phyloP scores from a whole-genome alignment of 345 rosid species.

The Eucalyptus curtisii region DNA sequence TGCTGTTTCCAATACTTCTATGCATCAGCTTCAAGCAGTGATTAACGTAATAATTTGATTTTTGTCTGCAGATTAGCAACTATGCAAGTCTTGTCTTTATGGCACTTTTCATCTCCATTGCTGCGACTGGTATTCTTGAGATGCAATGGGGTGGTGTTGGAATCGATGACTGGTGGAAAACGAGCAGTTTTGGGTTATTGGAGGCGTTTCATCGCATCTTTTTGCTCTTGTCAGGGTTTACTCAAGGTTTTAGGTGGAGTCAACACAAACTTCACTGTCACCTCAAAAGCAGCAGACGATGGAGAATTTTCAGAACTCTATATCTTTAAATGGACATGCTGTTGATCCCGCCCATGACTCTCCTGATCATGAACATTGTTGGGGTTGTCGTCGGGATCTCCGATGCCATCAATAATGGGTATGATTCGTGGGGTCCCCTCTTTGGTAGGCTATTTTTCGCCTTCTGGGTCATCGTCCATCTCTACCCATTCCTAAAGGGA shows the following conservation, averaged over 20 bases:
- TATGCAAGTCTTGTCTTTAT: conserved; percentile 84
- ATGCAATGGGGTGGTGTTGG: conserved; percentile 99
- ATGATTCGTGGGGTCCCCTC: conserved; percentile 97
- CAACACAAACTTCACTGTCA: conserved; percentile 86
- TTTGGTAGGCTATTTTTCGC: conserved; percentile 93
- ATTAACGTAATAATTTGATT: background rate
- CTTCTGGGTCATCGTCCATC: conserved; percentile 87
- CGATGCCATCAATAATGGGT: conserved; percentile 93
- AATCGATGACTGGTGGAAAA: conserved; percentile 97
- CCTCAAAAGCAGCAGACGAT: conserved; percentile 91
- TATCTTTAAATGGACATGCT: conserved; percentile 93
- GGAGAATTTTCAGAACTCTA: conserved; percentile 92
- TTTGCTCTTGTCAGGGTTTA: conserved; percentile 95
- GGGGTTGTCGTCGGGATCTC: conserved; percentile 95
- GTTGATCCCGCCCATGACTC: conserved; percentile 78
- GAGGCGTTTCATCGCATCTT: conserved; percentile 90
- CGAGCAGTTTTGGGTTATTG: conserved; percentile 98
- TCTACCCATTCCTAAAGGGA: conserved; percentile 98
- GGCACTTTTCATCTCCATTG: conserved; percentile 83
- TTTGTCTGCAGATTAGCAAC: conserved; percentile 76
- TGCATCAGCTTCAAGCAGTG: background rate
- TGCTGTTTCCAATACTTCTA: background rate
- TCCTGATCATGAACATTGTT: conserved; percentile 70
- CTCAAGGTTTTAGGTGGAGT: conserved; percentile 96
- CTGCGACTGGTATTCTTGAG: conserved; percentile 89